These are phyloP conservation scores for Martiniozyma asiatica DNA, from an alignment of 1,139 yeast species.

Conservation along the genomic window DNA sequence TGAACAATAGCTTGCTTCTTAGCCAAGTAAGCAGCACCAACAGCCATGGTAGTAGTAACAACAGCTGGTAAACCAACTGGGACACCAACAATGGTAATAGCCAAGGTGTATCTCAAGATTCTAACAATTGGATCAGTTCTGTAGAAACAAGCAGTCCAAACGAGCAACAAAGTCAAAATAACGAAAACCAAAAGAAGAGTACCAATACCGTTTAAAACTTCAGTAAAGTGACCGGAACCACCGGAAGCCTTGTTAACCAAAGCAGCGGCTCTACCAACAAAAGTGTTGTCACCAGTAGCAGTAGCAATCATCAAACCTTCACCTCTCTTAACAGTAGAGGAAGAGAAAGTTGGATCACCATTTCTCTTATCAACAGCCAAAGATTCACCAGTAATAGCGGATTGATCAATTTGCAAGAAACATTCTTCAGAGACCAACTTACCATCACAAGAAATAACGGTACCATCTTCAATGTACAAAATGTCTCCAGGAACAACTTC, in stretches of 20 bases:
- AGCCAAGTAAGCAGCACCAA: conserved; percentile 99
- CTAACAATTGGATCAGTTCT: conserved; percentile 81
- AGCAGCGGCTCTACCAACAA: conserved; percentile 95
- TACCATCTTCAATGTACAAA: conserved; percentile 87
- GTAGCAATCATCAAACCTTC: conserved; percentile 92
- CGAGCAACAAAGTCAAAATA: conserved; percentile 74
- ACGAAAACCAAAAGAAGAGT: conserved; percentile 83
- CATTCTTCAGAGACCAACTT: conserved; percentile 81
- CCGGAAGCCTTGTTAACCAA: conserved; percentile 84
- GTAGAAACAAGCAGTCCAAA: conserved; percentile 94
- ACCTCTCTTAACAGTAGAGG: conserved; percentile 95
- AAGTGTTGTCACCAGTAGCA: conserved; percentile 89
- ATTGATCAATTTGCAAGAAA: conserved; percentile 90
- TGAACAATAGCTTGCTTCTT: conserved; percentile 98
- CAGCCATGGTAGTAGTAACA: conserved; percentile 99
- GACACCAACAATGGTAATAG: conserved; percentile 98
- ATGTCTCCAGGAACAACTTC: conserved; percentile 93
- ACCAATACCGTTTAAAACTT: conserved; percentile 97
- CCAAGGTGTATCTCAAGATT: conserved; percentile 88
- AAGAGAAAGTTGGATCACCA: conserved; percentile 86
- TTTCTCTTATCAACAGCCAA: conserved; percentile 86
- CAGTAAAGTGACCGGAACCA: conserved; percentile 95
- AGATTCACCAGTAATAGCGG: conserved; percentile 98
- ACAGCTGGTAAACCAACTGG: conserved; percentile 99
- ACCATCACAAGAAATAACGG: conserved; percentile 93